phyloP scores from a whole-genome alignment of 768 basidiomycete species.

The Flagelloscypha sp. region DNA sequence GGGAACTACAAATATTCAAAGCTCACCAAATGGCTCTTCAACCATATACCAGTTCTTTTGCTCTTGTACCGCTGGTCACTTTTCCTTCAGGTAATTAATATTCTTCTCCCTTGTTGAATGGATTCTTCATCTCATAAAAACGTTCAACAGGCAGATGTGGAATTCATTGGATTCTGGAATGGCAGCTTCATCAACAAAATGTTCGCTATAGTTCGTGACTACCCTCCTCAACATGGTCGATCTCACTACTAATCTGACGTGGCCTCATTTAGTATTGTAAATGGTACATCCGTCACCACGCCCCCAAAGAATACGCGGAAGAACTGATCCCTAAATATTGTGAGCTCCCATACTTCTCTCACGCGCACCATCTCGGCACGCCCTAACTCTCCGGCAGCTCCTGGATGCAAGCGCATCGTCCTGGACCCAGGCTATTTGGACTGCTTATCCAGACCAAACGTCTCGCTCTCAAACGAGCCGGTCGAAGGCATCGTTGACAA shows the following conservation, averaged over 20 bases:
- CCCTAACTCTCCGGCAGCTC: constrained; percentile 29
- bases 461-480: constrained; percentile 39
- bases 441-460: constrained; percentile 44
- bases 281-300: constrained; percentile 42
- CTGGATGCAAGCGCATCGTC: constrained; percentile 59
- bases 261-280: too few species aligned
- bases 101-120: too few species aligned
- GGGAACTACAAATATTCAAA: constrained; percentile 31
- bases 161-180: too few species aligned
- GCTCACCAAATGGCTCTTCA: constrained; percentile 46
- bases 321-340: constrained; percentile 46
- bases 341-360: constrained; percentile 19
- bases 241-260: too few species aligned
- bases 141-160: too few species aligned
- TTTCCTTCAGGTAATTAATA: too few species aligned
- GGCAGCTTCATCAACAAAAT: too few species aligned
- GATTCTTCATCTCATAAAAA: too few species aligned
- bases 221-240: too few species aligned
- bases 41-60: constrained; percentile 42
- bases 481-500: constrained; percentile 42
- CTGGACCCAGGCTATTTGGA: constrained; percentile 52
- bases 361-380: neutral
- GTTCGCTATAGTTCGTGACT: too few species aligned
- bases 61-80: constrained; percentile 35
- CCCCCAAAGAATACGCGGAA: constrained; percentile 39